Evolutionary conservation across 176 grass and related monocot genomes (phyloP), one percentile per base, ranked within the genome.

Genomic region (Carex parvula): DNA sequence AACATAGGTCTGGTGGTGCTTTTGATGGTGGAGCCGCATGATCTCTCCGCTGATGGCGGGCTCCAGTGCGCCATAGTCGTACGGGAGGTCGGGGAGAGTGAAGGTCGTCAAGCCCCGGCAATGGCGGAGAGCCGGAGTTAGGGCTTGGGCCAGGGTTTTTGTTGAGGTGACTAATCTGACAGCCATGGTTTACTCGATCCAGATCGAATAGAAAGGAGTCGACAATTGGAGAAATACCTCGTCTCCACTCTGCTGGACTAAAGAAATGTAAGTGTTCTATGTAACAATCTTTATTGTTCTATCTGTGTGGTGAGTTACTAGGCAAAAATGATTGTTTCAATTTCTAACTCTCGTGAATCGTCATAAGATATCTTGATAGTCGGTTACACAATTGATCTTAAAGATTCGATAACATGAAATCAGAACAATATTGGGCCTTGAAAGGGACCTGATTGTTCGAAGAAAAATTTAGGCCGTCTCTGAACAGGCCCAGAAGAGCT

Each of bases 1-100:
- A 54, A 99, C 89, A 71, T 99, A 99, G 75, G 96, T 89, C 85
- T 94, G 93, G 85, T 99, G 96, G 80, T 99, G 96, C 88, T 99
- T 99, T 85, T 95, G 90, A 84, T 99, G 96, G 91, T 99, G 96
- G 72, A 99, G 80, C 44, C 57, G 81, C 96, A 99, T 99, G 87
- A 99, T 99, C 85, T 95, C 96, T 11, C 89, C 93, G 59, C 91
- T 93, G 88, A 99, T 93, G 54, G 61, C 89, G 52, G 96, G 93
- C 66, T 99, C 96, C 76, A 99, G 93, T 9, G 91, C 93, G 77
- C 90, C 88, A 82, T 87, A 99, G 89, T 99, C 96, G 87, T 99
- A 99, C 46, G 93, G 41, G 41, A 99, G 93, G 81, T 99, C 96
- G 0, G 93, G 96, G 14, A 99, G 91, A 29, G 91, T 60, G 78